These are phyloP conservation scores for Botrytis byssoidea DNA, from an alignment of 2,329 filamentous ascomycete genomes.

Conservation along the genomic window DNA sequence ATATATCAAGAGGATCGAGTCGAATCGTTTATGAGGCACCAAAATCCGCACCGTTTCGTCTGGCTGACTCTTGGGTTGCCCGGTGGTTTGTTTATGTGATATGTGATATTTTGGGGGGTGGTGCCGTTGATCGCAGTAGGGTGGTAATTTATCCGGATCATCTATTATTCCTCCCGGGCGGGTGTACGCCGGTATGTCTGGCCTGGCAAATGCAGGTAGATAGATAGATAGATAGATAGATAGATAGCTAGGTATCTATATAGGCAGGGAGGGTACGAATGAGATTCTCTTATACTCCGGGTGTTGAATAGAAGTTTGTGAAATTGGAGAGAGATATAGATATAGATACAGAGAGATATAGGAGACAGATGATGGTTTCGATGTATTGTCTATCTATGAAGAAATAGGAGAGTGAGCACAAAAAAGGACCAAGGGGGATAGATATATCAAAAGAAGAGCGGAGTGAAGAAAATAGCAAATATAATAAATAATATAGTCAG, in stretches of 20 bases:
- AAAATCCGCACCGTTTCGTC: neutral
- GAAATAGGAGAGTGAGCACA: neutral
- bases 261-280: neutral
- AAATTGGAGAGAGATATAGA: neutral
- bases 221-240: neutral
- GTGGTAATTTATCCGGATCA: slow-evolving; percentile 3
- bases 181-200: neutral
- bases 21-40: neutral
- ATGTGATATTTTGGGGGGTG: neutral
- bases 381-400: neutral
- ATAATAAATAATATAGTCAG: neutral
- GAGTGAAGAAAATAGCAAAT: neutral
- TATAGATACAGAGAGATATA: neutral
- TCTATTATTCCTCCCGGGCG: slow-evolving; percentile 4
- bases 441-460: neutral
- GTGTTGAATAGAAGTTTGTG: neutral
- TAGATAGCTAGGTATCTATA: neutral
- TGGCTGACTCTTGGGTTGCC: slow-evolving; percentile 3
- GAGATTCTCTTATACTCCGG: neutral
- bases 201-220: neutral
- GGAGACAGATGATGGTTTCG: neutral
- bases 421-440: neutral
- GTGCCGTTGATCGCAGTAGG: neutral
- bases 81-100: neutral
- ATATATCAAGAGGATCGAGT: neutral